phyloP scores from a whole-genome alignment of 352 stramenopile genomes.

The Globisporangium alternatum region DNA sequence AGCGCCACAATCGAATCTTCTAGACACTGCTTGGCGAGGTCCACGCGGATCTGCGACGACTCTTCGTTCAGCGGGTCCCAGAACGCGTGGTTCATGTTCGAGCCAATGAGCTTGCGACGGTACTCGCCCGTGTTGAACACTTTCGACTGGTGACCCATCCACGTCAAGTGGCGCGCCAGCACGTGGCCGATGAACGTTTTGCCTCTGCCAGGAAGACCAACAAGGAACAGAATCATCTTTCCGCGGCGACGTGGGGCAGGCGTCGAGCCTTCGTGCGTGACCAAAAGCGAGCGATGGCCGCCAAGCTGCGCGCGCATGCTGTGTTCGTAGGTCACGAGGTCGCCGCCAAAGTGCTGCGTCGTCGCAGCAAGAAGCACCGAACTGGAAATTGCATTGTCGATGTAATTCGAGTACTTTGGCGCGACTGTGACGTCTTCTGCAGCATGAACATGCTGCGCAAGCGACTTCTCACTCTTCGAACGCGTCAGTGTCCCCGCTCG shows the following conservation, averaged over 20 bases:
- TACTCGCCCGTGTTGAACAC: conserved; percentile 87
- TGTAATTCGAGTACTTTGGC: conserved; percentile 72
- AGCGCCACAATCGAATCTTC: conserved; percentile 68
- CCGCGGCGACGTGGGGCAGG: conserved; percentile 41
- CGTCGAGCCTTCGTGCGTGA: conserved; percentile 31
- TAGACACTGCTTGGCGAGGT: conserved; percentile 68
- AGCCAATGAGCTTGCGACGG: conserved; percentile 59
- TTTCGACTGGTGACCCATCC: conserved; percentile 81
- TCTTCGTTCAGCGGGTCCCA: conserved; percentile 78
- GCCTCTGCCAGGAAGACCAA: conserved; percentile 71
- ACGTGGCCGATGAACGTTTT: conserved; percentile 88
- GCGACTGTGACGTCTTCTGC: conserved; percentile 17
- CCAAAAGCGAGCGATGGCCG: conserved; percentile 67
- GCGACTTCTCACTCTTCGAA: conserved; percentile 71
- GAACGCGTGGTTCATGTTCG: conserved; percentile 74
- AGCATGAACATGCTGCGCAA: conserved; percentile 22
- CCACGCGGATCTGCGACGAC: conserved; percentile 61
- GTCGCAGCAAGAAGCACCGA: conserved; percentile 75
- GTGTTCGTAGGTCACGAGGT: conserved; percentile 81
- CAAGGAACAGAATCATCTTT: conserved; percentile 82
- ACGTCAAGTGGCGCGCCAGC: conserved; percentile 75
- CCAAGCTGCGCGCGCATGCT: conserved; percentile 61
- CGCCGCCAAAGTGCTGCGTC: conserved; percentile 83
- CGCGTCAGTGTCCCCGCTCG: conserved; percentile 59
- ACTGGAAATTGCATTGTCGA: conserved; percentile 61